Evolutionary conservation across 192 early-diverging fungal genomes (phyloP), one percentile per base, ranked within the genome.

Genomic region (Coemansia sp.): DNA sequence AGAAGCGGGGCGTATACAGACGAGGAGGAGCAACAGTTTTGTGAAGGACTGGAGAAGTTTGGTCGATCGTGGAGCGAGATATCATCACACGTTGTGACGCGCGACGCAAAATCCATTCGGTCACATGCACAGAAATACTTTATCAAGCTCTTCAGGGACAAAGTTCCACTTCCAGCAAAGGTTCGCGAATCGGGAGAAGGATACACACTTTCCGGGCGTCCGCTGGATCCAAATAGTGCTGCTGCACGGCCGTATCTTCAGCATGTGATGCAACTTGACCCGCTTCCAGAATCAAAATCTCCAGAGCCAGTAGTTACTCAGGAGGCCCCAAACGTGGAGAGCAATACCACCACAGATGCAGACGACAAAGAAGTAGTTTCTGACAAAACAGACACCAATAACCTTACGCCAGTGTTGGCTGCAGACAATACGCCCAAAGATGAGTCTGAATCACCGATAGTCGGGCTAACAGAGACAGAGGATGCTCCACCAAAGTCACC

Each of bases 101-200:
- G 94, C 46, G 91, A 94, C 63, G 52, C 88, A 53, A 91, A 93
- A 70, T 92, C 92, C 19, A 91, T 96, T 61, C 84, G 93, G 61
- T 91, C 90, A 60, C 94, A 94, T 68, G 93, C 93, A 36, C 93
- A 95, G 82, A 95, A 94, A 72, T 89, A 94, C 71, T 93, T 96
- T 66, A 95, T 95, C 75, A 93, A 93, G 71, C 76, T 96, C 69
- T 96, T 86, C 73, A 74, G 94, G 29, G 94, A 93, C 64, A 87
- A 79, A 21, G 70, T 91, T 51, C 91, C 91, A 33, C 75, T 96
- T 51, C 94, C 94, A n/a, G 83, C 75, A 57, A 95, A 92, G 78
- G 91, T 94, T 54, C 32, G 68, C 33, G 84, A 86, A 63, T 81
- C 85, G 2, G 92, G 92, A n/a, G 84, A 75, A 11, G 92, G 92